Conservation (phyloP, 768 basidiomycete species). For the Podaxis rugospora region DNA sequence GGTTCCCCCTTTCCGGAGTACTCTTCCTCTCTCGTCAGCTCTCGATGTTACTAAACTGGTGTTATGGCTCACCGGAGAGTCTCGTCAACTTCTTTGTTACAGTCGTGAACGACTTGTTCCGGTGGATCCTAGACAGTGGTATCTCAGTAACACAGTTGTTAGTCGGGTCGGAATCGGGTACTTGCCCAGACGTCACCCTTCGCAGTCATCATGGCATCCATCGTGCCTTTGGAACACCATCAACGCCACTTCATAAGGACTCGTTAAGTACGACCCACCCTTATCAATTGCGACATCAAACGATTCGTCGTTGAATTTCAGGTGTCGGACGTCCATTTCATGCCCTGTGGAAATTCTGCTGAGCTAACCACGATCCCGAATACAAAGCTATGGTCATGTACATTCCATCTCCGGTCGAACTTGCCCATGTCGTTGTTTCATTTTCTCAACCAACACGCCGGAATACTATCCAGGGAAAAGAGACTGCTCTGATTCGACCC, state of each 20-base stretch:
- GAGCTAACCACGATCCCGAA: neutral
- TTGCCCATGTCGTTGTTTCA: conserved; percentile 50
- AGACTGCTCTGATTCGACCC: neutral
- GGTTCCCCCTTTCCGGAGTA: conserved; percentile 54
- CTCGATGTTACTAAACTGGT: neutral
- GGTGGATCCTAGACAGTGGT: conserved; percentile 60
- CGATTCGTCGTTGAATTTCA: conserved; percentile 52
- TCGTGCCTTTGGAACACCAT: conserved; percentile 43
- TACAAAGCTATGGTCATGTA: conserved; percentile 22
- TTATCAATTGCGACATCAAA: conserved; percentile 88
- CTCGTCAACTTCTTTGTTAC: conserved; percentile 74
- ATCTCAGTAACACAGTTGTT: neutral
- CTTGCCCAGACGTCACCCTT: conserved; percentile 80
- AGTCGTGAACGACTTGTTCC: conserved; percentile 62
- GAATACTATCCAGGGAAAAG: conserved; percentile 54
- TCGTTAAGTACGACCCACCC: conserved; percentile 28
- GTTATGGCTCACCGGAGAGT: conserved; percentile 50
- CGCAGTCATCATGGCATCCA: conserved; percentile 87
- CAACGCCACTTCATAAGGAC: neutral
- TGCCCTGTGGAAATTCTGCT: conserved; percentile 45
- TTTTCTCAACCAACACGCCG: conserved; percentile 65
- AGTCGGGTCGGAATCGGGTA: neutral
- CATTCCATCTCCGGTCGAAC: conserved; percentile 68
- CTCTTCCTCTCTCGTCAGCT: conserved; percentile 31
- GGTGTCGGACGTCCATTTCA: conserved; percentile 77